A percentile compares a stretch with the other conserved stretches of the same genome.
Evolutionary conservation across 2,329 filamentous ascomycete species (phyloP).

Genomic region (Neofusicoccum parvum): DNA sequence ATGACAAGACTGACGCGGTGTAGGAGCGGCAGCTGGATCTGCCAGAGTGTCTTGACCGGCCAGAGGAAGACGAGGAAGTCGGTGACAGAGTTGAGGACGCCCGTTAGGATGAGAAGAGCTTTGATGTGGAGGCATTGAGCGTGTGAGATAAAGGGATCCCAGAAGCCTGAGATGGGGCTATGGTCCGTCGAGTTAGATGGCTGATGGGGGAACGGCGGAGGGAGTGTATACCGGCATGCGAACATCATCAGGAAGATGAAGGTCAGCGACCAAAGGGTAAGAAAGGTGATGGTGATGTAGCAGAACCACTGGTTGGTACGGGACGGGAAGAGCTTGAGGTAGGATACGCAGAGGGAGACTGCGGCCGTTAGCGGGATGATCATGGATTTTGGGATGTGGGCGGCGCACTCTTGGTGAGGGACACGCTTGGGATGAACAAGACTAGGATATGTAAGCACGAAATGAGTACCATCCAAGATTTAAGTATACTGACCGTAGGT

Average conservation of each 20-base stretch:
- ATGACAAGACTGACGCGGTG: slow-evolving; percentile 33
- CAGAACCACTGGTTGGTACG: slow-evolving; percentile 35
- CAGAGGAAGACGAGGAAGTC: slow-evolving; percentile 39
- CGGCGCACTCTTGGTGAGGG: slow-evolving; percentile 29
- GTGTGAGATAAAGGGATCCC: slow-evolving; percentile 1
- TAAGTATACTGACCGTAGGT: background rate
- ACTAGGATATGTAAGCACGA: slow-evolving; percentile 22
- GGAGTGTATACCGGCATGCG: slow-evolving; percentile 32
- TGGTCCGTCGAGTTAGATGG: background rate
- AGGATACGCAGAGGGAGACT: slow-evolving; percentile 11
- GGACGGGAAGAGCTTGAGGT: slow-evolving; percentile 32
- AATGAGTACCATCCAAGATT: background rate
- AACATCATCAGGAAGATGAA: slow-evolving; percentile 33
- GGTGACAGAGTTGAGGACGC: slow-evolving; percentile 34
- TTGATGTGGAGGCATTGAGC: slow-evolving; percentile 32
- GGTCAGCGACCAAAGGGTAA: slow-evolving; percentile 25
- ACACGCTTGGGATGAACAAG: slow-evolving; percentile 30
- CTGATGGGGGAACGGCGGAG: background rate
- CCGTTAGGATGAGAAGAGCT: slow-evolving; percentile 29
- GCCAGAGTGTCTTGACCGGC: slow-evolving; percentile 33
- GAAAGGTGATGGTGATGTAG: slow-evolving; percentile 30
- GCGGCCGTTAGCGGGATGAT: slow-evolving; percentile 19
- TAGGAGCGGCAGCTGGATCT: slow-evolving; percentile 31
- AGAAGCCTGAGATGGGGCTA: slow-evolving; percentile 18
- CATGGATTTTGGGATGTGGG: slow-evolving; percentile 24